phyloP scores from a whole-genome alignment of 2,329 filamentous ascomycete genomes.

The Claviceps maximensis region DNA sequence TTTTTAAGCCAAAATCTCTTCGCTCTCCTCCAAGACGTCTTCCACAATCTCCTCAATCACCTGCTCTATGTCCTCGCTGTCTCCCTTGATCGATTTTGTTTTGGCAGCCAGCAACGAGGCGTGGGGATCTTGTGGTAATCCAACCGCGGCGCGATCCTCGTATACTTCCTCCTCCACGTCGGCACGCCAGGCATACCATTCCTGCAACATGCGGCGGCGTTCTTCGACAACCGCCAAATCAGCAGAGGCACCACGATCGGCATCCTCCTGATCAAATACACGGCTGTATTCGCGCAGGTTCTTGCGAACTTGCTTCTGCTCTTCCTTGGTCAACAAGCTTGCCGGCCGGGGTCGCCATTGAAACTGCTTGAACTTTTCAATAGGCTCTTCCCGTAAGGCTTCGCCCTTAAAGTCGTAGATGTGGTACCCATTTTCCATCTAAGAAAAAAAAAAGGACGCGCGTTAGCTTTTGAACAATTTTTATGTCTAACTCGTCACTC shows the following conservation, averaged over 20 bases:
- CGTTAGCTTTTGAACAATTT: constrained; percentile 1
- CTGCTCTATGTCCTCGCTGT: constrained; percentile 53
- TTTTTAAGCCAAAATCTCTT: constrained; percentile 50
- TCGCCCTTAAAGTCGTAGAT: constrained; percentile 93
- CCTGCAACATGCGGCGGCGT: constrained; percentile 66
- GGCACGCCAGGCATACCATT: constrained; percentile 80
- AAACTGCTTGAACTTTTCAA: constrained; percentile 98
- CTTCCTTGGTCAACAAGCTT: constrained; percentile 87
- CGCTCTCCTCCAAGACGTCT: constrained; percentile 73
- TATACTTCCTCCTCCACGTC: constrained; percentile 56
- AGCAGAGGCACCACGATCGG: constrained; percentile 82
- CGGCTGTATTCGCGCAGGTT: constrained; percentile 95
- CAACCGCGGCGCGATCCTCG: constrained; percentile 56
- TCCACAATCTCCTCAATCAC: constrained; percentile 83
- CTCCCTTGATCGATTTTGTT: constrained; percentile 34
- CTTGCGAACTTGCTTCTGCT: constrained; percentile 96
- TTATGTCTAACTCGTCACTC: neutral
- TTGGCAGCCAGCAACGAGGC: constrained; percentile 48
- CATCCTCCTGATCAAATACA: constrained; percentile 89
- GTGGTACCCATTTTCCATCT: constrained; percentile 99
- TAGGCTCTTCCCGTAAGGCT: constrained; percentile 74
- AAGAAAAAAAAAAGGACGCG: constrained; percentile 3
- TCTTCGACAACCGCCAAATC: constrained; percentile 89
- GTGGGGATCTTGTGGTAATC: constrained; percentile 52
- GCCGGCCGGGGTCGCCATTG: constrained; percentile 84